phyloP scores from a whole-genome alignment of 352 stramenopile genomes.

The Pythium chondricola region DNA sequence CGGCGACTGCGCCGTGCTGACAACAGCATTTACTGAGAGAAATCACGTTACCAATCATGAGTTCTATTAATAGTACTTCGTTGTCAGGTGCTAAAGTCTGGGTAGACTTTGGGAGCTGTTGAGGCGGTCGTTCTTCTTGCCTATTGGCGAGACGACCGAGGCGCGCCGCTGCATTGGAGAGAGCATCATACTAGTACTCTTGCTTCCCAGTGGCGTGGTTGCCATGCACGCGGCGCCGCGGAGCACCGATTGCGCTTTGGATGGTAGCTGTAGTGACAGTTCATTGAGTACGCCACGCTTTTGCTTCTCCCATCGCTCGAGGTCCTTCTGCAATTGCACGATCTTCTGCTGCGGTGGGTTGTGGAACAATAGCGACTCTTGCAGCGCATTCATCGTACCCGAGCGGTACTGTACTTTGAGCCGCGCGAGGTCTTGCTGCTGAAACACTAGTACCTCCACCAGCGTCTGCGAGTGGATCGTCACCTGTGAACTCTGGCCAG shows the following conservation, averaged over 20 bases:
- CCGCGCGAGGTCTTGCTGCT: slow-evolving; percentile 39
- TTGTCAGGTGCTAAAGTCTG: neutral
- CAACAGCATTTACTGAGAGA: slow-evolving; percentile 65
- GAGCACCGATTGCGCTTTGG: slow-evolving; percentile 14
- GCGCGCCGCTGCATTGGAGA: slow-evolving; percentile 7
- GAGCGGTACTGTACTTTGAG: slow-evolving; percentile 67
- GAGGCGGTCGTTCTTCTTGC: neutral
- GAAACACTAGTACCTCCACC: slow-evolving; percentile 55
- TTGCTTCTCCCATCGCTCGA: slow-evolving; percentile 38
- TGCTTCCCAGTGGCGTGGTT: neutral
- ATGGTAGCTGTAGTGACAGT: slow-evolving; percentile 19
- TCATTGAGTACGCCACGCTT: slow-evolving; percentile 49
- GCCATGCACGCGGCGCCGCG: neutral
- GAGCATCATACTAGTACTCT: neutral
- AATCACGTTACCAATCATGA: slow-evolving; percentile 13
- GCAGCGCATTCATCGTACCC: slow-evolving; percentile 68
- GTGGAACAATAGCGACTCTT: slow-evolving; percentile 73
- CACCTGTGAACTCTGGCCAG: slow-evolving; percentile 52
- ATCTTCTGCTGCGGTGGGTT: slow-evolving; percentile 75
- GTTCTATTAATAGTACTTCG: too few species aligned
- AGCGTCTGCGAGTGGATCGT: slow-evolving; percentile 56
- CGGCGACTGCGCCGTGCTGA: slow-evolving; percentile 33
- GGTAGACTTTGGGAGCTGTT: slow-evolving; percentile 1
- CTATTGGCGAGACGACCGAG: slow-evolving; percentile 4
- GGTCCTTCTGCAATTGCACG: slow-evolving; percentile 47